Conservation (phyloP, 2,329 filamentous ascomycete species). For the Claviceps citrina region DNA sequence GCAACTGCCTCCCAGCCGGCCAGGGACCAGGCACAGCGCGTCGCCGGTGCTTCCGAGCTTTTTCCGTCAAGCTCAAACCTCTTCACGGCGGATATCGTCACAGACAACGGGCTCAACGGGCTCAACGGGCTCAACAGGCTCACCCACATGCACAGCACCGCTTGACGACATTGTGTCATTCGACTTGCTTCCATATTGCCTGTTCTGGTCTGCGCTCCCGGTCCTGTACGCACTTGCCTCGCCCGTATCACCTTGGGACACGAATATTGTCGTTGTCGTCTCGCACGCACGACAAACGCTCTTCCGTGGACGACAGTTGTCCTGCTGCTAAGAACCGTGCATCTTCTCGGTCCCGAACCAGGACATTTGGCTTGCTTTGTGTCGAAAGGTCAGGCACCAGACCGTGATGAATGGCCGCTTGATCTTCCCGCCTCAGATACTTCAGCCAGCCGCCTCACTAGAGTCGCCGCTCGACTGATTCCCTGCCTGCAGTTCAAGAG, state of each 20-base stretch:
- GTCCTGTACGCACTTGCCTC: not conserved
- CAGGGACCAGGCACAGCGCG: not conserved
- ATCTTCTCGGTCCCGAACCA: not conserved
- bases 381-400: no score
- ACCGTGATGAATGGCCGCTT: not conserved
- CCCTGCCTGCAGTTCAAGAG: constrained; percentile 10
- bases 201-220: not conserved
- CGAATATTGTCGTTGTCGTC: not conserved
- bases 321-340: not conserved
- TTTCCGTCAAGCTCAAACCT: no score
- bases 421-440: not conserved
- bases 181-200: not conserved
- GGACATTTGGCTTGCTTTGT: not conserved
- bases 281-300: not conserved
- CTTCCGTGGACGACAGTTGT: no score
- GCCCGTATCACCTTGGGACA: no score
- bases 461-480: constrained; percentile 1
- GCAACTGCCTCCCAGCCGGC: no score
- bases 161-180: not conserved
- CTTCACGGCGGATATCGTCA: not conserved
- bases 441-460: not conserved
- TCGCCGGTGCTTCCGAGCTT: no score
- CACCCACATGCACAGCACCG: not conserved
- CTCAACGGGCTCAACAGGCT: no score
- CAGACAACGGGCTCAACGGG: not conserved